Evolutionary conservation across 305 asterid species (phyloP).

Genomic region (Nicotiana rustica): DNA sequence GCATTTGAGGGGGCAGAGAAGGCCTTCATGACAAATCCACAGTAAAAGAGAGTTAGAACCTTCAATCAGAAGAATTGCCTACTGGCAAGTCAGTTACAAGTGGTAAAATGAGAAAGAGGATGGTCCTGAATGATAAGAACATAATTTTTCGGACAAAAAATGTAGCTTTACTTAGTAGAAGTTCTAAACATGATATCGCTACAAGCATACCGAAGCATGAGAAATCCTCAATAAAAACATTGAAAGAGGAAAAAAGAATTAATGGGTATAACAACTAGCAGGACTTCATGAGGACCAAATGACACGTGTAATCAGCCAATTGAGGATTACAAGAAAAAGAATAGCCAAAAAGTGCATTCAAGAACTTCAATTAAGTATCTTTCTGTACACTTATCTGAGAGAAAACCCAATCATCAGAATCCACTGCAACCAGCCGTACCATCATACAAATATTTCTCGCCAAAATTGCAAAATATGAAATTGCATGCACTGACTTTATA

Average conservation of each 20-base stretch:
- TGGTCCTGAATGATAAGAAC: not conserved
- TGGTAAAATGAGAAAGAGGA: constrained; percentile 28
- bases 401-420: not conserved
- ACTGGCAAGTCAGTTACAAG: constrained; percentile 5
- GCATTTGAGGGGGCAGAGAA: constrained; percentile 48
- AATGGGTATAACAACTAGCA: constrained; percentile 12
- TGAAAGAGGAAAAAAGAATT: not conserved
- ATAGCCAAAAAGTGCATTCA: constrained; percentile 28
- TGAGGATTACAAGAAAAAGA: not conserved
- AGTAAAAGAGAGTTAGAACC: not conserved
- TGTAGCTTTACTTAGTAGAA: constrained; percentile 14
- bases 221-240: not conserved
- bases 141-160: constrained; percentile 29
- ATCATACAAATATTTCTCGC: not conserved
- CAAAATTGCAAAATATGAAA: constrained; percentile 1
- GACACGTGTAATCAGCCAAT: not conserved
- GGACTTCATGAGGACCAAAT: constrained; percentile 8
- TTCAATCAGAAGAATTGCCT: constrained; percentile 22
- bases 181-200: not conserved
- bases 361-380: constrained; percentile 14
- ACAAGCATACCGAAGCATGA: constrained; percentile 14
- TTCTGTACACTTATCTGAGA: constrained; percentile 4
- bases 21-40: constrained; percentile 56
- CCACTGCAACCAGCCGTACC: constrained; percentile 10
- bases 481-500: not conserved